Evolutionary conservation across 768 basidiomycete species (phyloP).

Genomic region (Russula compacta): DNA sequence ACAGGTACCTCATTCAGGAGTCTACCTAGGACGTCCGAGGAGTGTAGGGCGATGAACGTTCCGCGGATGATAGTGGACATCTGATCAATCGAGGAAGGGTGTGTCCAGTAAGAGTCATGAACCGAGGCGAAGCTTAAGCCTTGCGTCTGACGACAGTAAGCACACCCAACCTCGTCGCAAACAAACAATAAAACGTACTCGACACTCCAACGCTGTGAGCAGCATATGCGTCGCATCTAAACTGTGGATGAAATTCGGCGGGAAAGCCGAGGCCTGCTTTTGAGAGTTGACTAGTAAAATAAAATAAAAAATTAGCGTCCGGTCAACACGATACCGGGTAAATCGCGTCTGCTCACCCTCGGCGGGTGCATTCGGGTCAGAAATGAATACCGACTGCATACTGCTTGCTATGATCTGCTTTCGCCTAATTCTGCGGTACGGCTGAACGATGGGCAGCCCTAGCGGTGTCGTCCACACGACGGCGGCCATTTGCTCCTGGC

Average conservation of each 20-base stretch:
- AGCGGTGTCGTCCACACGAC: slow-evolving; percentile 96
- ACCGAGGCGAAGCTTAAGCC: slow-evolving; percentile 86
- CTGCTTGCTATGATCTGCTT: slow-evolving; percentile 76
- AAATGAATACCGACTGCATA: slow-evolving; percentile 81
- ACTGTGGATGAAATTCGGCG: slow-evolving; percentile 97
- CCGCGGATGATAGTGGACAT: slow-evolving; percentile 89
- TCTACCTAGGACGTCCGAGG: slow-evolving; percentile 68
- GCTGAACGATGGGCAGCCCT: slow-evolving; percentile 94
- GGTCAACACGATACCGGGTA: neutral
- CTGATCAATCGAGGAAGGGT: slow-evolving; percentile 73
- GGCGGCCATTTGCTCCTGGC: slow-evolving; percentile 88
- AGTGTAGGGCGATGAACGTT: slow-evolving; percentile 88
- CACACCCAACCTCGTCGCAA: neutral
- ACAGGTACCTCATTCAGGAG: slow-evolving; percentile 64
- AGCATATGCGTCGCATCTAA: slow-evolving; percentile 99
- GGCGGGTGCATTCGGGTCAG: slow-evolving; percentile 69
- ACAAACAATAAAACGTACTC: slow-evolving; percentile 37
- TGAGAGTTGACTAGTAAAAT: slow-evolving; percentile 50
- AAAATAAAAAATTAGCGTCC: neutral
- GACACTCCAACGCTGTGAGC: slow-evolving; percentile 85
- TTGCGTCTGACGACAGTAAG: slow-evolving; percentile 41
- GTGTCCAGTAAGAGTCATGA: slow-evolving; percentile 99
- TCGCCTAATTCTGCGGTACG: slow-evolving; percentile 76
- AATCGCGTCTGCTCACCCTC: slow-evolving; percentile 37
- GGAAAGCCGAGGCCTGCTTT: slow-evolving; percentile 96